Percentiles rank a stretch among this genome's conserved stretches.
Conservation (phyloP, 495 filamentous ascomycete genomes). For the Immersiella caudata region DNA sequence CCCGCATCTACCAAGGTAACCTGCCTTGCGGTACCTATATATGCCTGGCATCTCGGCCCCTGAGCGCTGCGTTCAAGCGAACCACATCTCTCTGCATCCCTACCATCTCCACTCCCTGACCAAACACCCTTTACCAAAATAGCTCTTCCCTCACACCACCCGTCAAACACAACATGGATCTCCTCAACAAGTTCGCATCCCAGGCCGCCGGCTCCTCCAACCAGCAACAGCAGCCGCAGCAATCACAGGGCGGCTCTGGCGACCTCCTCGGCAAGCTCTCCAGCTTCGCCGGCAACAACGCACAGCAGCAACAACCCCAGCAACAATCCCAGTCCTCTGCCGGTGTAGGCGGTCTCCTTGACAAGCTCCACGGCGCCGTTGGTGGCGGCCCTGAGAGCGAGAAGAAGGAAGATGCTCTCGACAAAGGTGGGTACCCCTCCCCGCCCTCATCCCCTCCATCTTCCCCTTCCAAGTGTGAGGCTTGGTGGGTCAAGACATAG, state of each 20-base stretch:
- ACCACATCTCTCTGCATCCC: not conserved
- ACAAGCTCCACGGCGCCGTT: conserved; percentile 61
- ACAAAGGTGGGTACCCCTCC: conserved; percentile 54
- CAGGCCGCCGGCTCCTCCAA: conserved; percentile 12
- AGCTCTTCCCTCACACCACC: not conserved
- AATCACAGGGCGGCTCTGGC: conserved; percentile 13
- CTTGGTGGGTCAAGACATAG: conserved; percentile 11
- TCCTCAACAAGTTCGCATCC: conserved; percentile 43
- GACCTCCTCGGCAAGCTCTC: conserved; percentile 56
- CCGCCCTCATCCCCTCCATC: not conserved
- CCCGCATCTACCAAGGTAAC: conserved; percentile 19
- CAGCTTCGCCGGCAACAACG: conserved; percentile 21
- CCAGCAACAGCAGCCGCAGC: conserved; percentile 24
- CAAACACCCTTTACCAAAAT: not conserved
- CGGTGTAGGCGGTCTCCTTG: conserved; percentile 43
- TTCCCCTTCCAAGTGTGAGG: conserved; percentile 9
- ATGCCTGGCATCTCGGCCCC: conserved; percentile 3
- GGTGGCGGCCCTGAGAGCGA: conserved; percentile 68
- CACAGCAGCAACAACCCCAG: conserved; percentile 20
- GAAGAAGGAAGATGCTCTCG: conserved; percentile 69
- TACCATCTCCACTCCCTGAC: not conserved
- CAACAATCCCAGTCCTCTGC: conserved; percentile 26
- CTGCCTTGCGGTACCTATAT: not conserved
- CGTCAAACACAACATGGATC: conserved; percentile 40
- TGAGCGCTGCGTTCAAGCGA: conserved; percentile 10